Conservation (phyloP, 371 early-diverging fungal species). For the Dichotomocladium elegans region DNA sequence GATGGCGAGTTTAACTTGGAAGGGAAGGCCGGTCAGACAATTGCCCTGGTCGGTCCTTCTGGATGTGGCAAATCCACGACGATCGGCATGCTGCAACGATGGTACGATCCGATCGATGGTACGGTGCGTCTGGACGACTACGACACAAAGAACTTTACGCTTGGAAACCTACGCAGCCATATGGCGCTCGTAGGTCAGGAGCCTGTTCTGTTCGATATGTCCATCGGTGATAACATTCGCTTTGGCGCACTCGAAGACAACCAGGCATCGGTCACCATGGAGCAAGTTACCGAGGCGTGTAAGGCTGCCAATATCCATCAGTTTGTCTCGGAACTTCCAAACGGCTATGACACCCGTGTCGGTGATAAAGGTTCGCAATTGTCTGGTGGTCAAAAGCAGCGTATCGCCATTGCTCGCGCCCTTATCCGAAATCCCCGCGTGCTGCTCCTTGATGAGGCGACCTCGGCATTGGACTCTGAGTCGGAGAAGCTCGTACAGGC, state of each 20-base stretch:
- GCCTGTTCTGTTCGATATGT: conserved; percentile 75
- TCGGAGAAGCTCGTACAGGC: conserved; percentile 88
- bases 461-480: conserved; percentile 89
- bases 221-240: conserved; percentile 79
- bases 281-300: conserved; percentile 60
- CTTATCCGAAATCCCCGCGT: conserved; percentile 28
- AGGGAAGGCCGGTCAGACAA: conserved; percentile 71
- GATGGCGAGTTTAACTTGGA: conserved; percentile 67
- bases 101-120: conserved; percentile 76
- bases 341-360: conserved; percentile 77
- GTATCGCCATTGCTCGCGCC: conserved; percentile 55
- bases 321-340: conserved; percentile 63
- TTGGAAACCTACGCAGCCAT: conserved; percentile 62
- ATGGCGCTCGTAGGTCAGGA: conserved; percentile 90
- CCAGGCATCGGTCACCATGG: conserved; percentile 35
- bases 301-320: conserved; percentile 75
- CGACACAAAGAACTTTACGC: conserved; percentile 59
- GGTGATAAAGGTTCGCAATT: conserved; percentile 76
- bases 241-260: conserved; percentile 57
- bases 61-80: conserved; percentile 90
- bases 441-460: conserved; percentile 93
- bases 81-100: conserved; percentile 80
- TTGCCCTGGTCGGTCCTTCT: conserved; percentile 85
- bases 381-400: conserved; percentile 89
- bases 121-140: conserved; percentile 60